Evolutionary conservation across 129 eudicot genomes (phyloP), one percentile per base, ranked within the genome.

Genomic region (Ambrosia trifida): DNA sequence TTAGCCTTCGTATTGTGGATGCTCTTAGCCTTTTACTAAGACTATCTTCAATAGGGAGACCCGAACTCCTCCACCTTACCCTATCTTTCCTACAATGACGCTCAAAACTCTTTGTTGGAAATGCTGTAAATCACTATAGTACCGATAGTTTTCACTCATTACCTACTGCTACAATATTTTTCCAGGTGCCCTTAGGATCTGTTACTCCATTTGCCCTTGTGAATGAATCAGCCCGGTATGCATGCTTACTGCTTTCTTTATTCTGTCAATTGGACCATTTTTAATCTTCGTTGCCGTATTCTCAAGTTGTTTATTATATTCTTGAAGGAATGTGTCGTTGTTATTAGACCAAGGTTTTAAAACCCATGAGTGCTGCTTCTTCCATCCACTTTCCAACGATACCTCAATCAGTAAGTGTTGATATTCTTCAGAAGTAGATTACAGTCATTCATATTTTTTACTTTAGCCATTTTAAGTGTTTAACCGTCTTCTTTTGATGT

Each of bases 321-420:
- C 70, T 75, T 68, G 79, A 83, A 94, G 99, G 93, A 68, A 77
- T 75, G 94, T 94, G 45, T 87, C 96, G 0, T 77, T 94, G 82
- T 63, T 94, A 79, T 74, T 94, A 68, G 99, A 94, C 76, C 84
- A 90, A 78, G 89, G 91, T 72, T 85, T 94, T 40, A 87, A 80
- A 83, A 60, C 70, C 47, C 87, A 87, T 54, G 92, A 84, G n/a
- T 73, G 86, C 79, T 87, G 96, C 82, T 74, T 94, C 73, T 94
- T 94, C 83, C 97, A 94, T 65, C 99, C 99, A 74, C 87, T 94
- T 59, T 84, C 97, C 19, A 94, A 94, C 79, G 99, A 94, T 67
- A 82, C 70, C 77, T 50, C 99, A 57, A 81, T 94, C 17, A 76
- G 99, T 94, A 79, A 85, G 96, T 75, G 53, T 61, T 56, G 28